Evolutionary conservation across 2,329 filamentous ascomycete species (phyloP).

Genomic region (Fusarium sulawesiense): DNA sequence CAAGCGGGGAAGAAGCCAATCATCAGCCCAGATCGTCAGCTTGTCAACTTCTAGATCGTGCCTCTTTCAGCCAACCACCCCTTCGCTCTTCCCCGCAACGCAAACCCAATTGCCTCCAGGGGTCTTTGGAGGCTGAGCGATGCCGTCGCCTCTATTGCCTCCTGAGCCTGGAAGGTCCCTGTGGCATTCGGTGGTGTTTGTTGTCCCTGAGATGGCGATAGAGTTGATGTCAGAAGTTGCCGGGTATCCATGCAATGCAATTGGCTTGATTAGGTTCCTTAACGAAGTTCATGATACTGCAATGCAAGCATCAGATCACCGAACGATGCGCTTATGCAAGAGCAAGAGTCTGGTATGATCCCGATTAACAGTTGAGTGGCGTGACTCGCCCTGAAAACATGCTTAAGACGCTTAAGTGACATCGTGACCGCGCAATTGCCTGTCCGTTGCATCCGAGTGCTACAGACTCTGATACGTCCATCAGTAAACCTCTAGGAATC

Average conservation of each 20-base stretch:
- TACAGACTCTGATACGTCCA: constrained; percentile 22
- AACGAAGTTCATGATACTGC: not conserved
- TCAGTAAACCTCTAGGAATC: not conserved
- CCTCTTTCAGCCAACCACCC: constrained; percentile 6
- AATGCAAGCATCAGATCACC: not conserved
- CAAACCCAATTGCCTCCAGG: constrained; percentile 37
- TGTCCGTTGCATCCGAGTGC: constrained; percentile 14
- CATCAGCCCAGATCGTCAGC: constrained; percentile 24
- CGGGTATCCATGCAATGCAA: not conserved
- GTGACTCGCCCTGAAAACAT: constrained; percentile 24
- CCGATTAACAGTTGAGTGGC: constrained; percentile 27
- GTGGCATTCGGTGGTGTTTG: not conserved
- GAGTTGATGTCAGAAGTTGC: not conserved
- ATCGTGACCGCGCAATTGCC: constrained; percentile 36
- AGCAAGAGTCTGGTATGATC: constrained; percentile 12
- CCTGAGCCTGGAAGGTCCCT: not conserved
- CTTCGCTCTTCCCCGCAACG: constrained; percentile 18
- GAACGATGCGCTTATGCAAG: constrained; percentile 28
- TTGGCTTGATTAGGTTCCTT: not conserved
- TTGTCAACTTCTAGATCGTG: constrained; percentile 22
- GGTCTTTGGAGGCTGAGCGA: constrained; percentile 21
- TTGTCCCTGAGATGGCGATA: constrained; percentile 10
- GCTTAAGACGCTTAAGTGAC: constrained; percentile 2
- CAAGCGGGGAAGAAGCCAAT: constrained; percentile 33
- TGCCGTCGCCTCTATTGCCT: not conserved